Evolutionary conservation across 1,284 basidiomycete genomes (phyloP).

Genomic region (Cryptococcus neoformans): DNA sequence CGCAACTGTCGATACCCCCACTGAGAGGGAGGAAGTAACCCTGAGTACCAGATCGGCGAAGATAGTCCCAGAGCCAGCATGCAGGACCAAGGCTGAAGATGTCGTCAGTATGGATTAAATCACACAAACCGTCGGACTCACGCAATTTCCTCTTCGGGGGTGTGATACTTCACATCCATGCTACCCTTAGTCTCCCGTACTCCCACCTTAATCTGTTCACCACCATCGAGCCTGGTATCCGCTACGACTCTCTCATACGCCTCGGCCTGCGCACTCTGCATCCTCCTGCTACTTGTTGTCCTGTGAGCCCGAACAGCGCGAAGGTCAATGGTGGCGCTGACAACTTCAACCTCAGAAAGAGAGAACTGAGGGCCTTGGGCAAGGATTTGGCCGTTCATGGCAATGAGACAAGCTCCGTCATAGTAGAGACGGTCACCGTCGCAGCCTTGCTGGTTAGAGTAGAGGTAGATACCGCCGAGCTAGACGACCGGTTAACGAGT

Average conservation of each 20-base stretch:
- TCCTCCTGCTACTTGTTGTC: slow-evolving; percentile 72
- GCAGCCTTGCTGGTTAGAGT: slow-evolving; percentile 98
- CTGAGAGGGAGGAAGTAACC: slow-evolving; percentile 96
- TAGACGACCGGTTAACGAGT: slow-evolving; percentile 40
- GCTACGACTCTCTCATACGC: slow-evolving; percentile 75
- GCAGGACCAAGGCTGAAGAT: slow-evolving; percentile 81
- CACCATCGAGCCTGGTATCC: slow-evolving; percentile 64
- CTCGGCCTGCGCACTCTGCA: slow-evolving; percentile 78
- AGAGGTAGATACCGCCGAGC: slow-evolving; percentile 95
- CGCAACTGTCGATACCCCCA: slow-evolving; percentile 97
- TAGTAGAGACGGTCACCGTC: slow-evolving; percentile 98
- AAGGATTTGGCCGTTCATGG: slow-evolving; percentile 85
- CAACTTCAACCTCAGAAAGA: slow-evolving; percentile 90
- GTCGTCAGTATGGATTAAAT: background rate
- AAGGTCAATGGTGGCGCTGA: slow-evolving; percentile 91
- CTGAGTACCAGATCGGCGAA: slow-evolving; percentile 86
- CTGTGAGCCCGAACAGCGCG: slow-evolving; percentile 90
- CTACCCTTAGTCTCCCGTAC: slow-evolving; percentile 58
- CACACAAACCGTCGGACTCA: slow-evolving; percentile 52
- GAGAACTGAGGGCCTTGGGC: slow-evolving; percentile 98
- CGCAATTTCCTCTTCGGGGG: slow-evolving; percentile 96
- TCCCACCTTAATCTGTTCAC: slow-evolving; percentile 60
- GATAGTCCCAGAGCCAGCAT: slow-evolving; percentile 99
- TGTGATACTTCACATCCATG: slow-evolving; percentile 71
- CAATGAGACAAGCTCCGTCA: slow-evolving; percentile 95